phyloP scores from a whole-genome alignment of 257 asterid species.

The Lithospermum erythrorhizon region DNA sequence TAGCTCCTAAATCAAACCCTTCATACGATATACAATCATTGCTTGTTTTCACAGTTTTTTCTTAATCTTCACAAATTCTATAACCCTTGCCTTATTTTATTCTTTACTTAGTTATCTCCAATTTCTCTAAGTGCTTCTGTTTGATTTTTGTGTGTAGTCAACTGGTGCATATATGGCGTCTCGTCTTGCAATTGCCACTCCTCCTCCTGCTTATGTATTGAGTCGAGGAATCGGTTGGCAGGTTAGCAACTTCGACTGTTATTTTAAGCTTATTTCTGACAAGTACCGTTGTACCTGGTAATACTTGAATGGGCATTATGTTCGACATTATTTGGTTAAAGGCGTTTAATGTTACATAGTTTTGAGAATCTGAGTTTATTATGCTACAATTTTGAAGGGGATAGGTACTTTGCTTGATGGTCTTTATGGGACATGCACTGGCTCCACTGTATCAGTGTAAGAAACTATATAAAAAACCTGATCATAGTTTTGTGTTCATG shows the following conservation, averaged over 20 bases:
- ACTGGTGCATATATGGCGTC: constrained; percentile 93
- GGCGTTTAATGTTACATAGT: too few relatives aligned
- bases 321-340: neutral
- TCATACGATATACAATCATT: too few relatives aligned
- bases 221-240: constrained; percentile 99
- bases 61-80: neutral
- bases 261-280: neutral
- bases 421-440: constrained; percentile 83
- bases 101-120: neutral
- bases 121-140: neutral
- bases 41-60: neutral
- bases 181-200: constrained; percentile 98
- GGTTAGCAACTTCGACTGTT: constrained; percentile 24
- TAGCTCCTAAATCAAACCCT: neutral
- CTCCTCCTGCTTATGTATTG: constrained; percentile 96
- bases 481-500: constrained; percentile 1
- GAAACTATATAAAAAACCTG: constrained; percentile 12
- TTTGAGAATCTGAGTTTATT: neutral
- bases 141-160: constrained; percentile 48
- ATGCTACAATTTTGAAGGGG: constrained; percentile 44
- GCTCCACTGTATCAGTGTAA: constrained; percentile 95
- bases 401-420: constrained; percentile 87
- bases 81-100: neutral
- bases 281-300: neutral
- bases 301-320: neutral